Evolutionary conservation across 163 green algal species (phyloP).

Genomic region (Volvox carteri): DNA sequence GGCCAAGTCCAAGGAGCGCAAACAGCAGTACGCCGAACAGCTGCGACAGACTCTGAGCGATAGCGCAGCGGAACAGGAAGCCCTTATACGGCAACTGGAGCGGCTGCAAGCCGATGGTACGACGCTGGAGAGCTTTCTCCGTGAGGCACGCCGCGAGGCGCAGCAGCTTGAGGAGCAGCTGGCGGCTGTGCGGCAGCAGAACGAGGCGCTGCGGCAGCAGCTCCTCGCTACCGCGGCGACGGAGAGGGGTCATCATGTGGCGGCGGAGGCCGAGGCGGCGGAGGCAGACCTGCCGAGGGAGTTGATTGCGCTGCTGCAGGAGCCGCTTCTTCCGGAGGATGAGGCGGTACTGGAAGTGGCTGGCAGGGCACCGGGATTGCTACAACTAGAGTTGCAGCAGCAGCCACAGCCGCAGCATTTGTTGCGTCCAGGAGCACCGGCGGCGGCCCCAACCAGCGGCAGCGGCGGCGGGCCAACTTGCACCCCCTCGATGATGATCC

Average conservation of each 20-base stretch:
- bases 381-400: neutral
- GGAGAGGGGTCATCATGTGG: neutral
- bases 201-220: neutral
- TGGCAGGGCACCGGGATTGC: neutral
- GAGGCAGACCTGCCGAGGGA: neutral
- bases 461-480: neutral
- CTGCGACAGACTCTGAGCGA: slow-evolving; percentile 63
- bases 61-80: neutral
- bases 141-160: neutral
- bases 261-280: neutral
- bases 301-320: neutral
- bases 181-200: neutral
- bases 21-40: slow-evolving; percentile 71
- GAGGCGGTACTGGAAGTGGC: neutral
- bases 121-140: neutral
- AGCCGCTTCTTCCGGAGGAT: neutral
- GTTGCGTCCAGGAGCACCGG: neutral
- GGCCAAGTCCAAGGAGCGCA: slow-evolving; percentile 79
- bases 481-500: too few species aligned
- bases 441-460: neutral
- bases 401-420: neutral
- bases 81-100: neutral
- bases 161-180: neutral
- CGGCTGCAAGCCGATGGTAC: neutral
- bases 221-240: neutral